phyloP scores from a whole-genome alignment of 2,329 filamentous ascomycete genomes.

The Arthrocladium fulminans region DNA sequence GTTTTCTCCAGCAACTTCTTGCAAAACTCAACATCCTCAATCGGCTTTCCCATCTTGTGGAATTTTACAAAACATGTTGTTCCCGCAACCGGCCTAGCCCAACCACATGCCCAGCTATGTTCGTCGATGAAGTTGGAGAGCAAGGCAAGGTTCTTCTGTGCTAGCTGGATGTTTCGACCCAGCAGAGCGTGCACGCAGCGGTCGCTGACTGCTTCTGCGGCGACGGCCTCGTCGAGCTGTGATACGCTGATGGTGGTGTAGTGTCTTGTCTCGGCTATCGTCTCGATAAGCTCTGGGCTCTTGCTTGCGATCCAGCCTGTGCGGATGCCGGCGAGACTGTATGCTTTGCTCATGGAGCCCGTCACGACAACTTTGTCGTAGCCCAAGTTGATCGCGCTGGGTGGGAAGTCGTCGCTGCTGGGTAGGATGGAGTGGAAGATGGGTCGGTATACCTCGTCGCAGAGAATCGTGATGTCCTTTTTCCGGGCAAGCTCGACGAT shows the following conservation, averaged over 20 bases:
- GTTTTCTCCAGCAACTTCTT: slow-evolving; percentile 57
- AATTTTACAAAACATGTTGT: slow-evolving; percentile 73
- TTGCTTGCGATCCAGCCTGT: slow-evolving; percentile 73
- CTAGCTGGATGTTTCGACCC: slow-evolving; percentile 55
- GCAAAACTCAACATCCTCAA: slow-evolving; percentile 66
- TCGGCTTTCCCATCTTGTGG: slow-evolving; percentile 45
- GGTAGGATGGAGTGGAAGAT: slow-evolving; percentile 62
- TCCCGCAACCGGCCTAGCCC: slow-evolving; percentile 66
- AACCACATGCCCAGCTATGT: slow-evolving; percentile 50
- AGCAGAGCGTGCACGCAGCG: slow-evolving; percentile 56
- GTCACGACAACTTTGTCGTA: slow-evolving; percentile 65
- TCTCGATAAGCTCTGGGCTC: slow-evolving; percentile 52
- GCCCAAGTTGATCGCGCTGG: slow-evolving; percentile 30
- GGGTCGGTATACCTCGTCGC: slow-evolving; percentile 78
- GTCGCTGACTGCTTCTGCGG: slow-evolving; percentile 61
- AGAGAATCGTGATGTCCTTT: slow-evolving; percentile 57
- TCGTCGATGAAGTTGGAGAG: slow-evolving; percentile 58
- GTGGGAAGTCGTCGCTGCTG: slow-evolving; percentile 34
- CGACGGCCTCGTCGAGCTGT: slow-evolving; percentile 69
- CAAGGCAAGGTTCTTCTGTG: slow-evolving; percentile 56
- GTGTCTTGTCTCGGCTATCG: slow-evolving; percentile 58
- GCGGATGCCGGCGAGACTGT: slow-evolving; percentile 70
- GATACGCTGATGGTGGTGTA: slow-evolving; percentile 84
- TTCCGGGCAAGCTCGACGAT: slow-evolving; percentile 57
- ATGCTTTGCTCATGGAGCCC: slow-evolving; percentile 79